Conservation (phyloP, 371 early-diverging fungal genomes). For the Coemansia sp. region DNA sequence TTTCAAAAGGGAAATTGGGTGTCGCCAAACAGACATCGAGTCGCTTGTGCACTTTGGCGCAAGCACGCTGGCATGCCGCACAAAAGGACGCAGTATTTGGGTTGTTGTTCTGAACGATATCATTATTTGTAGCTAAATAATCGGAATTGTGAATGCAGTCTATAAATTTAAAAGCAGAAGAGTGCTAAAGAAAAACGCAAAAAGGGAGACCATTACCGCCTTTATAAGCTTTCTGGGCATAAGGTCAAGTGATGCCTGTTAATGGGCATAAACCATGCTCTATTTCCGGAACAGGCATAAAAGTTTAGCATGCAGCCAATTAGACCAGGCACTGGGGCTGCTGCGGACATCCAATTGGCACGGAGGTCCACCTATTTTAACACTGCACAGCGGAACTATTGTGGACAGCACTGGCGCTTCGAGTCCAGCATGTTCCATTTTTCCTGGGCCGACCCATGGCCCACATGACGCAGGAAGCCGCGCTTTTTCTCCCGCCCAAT, state of each 20-base stretch:
- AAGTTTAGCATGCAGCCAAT: neutral
- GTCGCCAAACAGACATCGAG: constrained; percentile 1
- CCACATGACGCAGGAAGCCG: constrained; percentile 38
- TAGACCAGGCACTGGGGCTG: neutral
- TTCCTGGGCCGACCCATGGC: constrained; percentile 30
- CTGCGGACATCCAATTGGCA: neutral
- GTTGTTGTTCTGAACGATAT: neutral
- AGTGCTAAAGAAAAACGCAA: neutral
- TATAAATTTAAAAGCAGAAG: neutral
- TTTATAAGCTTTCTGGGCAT: neutral
- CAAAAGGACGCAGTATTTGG: neutral
- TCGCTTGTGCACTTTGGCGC: neutral
- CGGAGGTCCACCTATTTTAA: neutral
- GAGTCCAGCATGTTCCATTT: constrained; percentile 27
- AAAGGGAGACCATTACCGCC: neutral
- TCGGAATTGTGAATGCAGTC: neutral
- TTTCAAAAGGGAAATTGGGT: neutral
- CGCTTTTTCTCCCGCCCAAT: constrained; percentile 61
- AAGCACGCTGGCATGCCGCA: constrained; percentile 5
- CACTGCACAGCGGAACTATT: neutral
- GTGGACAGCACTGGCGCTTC: neutral
- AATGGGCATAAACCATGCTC: neutral
- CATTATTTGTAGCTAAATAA: neutral
- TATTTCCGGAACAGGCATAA: neutral
- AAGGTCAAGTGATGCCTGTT: neutral